Conservation (phyloP, 2,329 filamentous ascomycete genomes). For the Neopestalotiopsis clavispora region DNA sequence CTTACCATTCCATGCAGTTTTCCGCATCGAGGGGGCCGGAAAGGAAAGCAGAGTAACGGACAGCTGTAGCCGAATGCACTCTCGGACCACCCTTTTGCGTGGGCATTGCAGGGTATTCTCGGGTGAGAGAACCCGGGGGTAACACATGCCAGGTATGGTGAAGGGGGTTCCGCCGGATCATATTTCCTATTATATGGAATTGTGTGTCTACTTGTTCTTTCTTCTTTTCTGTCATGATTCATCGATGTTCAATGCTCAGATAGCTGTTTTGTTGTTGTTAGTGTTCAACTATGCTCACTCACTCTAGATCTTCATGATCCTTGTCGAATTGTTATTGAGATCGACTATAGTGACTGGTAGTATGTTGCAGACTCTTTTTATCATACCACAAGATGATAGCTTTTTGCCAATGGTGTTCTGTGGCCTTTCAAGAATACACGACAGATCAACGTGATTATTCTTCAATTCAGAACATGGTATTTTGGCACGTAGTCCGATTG, state of each 20-base stretch:
- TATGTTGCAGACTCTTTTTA: too few relatives aligned
- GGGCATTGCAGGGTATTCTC: neutral
- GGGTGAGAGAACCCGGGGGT: neutral
- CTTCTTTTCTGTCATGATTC: slow-evolving; percentile 2
- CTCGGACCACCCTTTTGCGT: neutral
- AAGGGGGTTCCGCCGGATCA: too few relatives aligned
- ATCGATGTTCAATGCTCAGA: neutral
- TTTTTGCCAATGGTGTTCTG: too few relatives aligned
- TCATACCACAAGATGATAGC: too few relatives aligned
- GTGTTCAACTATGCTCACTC: neutral
- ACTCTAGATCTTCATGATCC: neutral
- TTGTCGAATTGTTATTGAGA: neutral
- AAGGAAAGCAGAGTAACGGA: neutral
- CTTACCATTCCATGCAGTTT: neutral
- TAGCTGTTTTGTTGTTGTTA: neutral
- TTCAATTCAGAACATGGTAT: too few relatives aligned
- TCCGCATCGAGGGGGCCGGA: neutral
- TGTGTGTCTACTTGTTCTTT: neutral
- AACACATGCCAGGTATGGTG: neutral
- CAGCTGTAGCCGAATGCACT: neutral
- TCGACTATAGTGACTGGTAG: too few relatives aligned
- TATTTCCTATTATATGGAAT: too few relatives aligned
- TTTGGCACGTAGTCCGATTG: too few relatives aligned
- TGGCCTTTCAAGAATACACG: too few relatives aligned
- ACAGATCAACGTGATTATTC: too few relatives aligned